Base-by-base conservation (phyloP, 371 early-diverging fungal genomes). In the Synchytrium microbalum region DNA sequence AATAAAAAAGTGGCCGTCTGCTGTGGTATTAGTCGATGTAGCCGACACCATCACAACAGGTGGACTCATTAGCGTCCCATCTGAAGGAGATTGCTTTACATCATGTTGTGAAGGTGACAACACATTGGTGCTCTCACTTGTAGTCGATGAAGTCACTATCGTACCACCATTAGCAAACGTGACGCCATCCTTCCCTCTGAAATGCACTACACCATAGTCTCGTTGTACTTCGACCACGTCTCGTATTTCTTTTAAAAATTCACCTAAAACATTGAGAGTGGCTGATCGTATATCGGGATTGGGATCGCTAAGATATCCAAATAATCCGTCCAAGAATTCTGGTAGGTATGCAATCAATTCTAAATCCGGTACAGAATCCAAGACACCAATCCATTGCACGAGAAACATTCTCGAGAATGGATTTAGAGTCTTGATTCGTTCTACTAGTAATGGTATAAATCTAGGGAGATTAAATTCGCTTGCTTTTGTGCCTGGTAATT, bases 301-400 rank as follows among this genome's bases (percentile, higher is more conserved):
- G 0, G 85, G 75, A 75, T 96, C 96, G 64, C 86, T 86, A 53
- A 95, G 75, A 64, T 91, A 95, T 8, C 78, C 74, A 32, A 96
- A 74, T 28, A 95, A 76, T 0, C 93, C 93, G 67, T 91, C 92
- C 59, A 96, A 73, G 64, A 94, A 95, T 55, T 87, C 87, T 1
- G 94, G 95, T 3, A 96, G 71, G 68, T 85, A 90, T 0, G 82
- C 81, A 1, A 95, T 85, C 33, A 96, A 74, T 65, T 95, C 95
- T 10, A 95, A 73, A 38, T 92, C 93, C 0, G 95, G 96, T 8
- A 95, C 86, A 0, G 91, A 86, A 67, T 92, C 89, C 32, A 96
- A 72, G 0, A 92, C 87, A 10, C 83, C 77, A 59, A 96, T 87
- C 96, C 96, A 96, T 51, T 88, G 86, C 10, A 96, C 90, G 23